These are phyloP conservation scores for Zymoseptoria tritici DNA, from an alignment of 2,329 filamentous ascomycete species.

Conservation along the genomic window DNA sequence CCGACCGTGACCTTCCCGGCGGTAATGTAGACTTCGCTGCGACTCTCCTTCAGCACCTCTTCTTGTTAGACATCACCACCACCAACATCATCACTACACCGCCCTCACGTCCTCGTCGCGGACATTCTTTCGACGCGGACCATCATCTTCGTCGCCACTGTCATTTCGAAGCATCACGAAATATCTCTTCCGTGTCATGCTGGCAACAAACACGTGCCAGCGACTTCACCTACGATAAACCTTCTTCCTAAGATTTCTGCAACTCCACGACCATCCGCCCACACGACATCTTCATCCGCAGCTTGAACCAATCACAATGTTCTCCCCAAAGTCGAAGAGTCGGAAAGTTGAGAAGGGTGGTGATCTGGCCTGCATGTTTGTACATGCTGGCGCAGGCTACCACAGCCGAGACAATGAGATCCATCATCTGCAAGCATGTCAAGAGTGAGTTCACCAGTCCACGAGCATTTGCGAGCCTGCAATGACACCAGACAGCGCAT, in stretches of 20 bases:
- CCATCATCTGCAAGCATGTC: slow-evolving; percentile 77
- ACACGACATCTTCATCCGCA: not conserved
- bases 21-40: not conserved
- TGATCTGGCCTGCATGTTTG: slow-evolving; percentile 70
- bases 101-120: not conserved
- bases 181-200: not conserved
- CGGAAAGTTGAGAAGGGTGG: slow-evolving; percentile 26
- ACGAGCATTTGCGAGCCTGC: no score
- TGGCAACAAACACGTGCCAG: not conserved
- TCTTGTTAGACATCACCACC: not conserved
- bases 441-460: slow-evolving; percentile 59
- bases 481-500: slow-evolving; percentile 54
- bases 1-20: not conserved
- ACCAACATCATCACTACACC: not conserved
- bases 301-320: slow-evolving; percentile 27
- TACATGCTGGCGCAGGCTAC: slow-evolving; percentile 91
- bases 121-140: not conserved
- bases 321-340: slow-evolving; percentile 13
- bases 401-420: slow-evolving; percentile 82
- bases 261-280: not conserved
- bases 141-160: not conserved
- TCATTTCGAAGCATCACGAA: not conserved
- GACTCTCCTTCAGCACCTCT: not conserved
- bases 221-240: not conserved
- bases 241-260: not conserved